Evolutionary conservation across 2,329 filamentous ascomycete species (phyloP).

Genomic region (Passalora sequoiae): DNA sequence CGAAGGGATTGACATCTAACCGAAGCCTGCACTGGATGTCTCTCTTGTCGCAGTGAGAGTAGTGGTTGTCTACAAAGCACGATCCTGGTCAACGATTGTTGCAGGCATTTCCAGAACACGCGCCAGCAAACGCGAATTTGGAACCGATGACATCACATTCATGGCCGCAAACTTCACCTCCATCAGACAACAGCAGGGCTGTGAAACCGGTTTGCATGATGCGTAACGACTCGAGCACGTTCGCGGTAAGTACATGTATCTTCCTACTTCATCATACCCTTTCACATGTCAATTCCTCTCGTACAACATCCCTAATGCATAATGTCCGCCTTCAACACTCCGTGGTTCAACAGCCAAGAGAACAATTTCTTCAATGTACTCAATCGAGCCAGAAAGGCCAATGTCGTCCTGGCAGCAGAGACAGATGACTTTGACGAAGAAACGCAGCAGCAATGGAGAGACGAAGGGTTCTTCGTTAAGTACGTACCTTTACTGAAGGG

Average conservation of each 20-base stretch:
- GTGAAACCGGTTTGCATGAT: slow-evolving; percentile 1
- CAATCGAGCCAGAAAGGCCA: slow-evolving; percentile 39
- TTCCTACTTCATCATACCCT: neutral
- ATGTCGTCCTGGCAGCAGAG: slow-evolving; percentile 49
- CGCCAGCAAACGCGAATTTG: too few species aligned
- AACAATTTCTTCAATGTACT: slow-evolving; percentile 33
- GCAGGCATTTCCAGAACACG: too few species aligned
- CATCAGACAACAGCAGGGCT: neutral
- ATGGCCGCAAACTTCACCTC: neutral
- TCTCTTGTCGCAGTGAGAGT: too few species aligned
- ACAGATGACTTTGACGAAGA: slow-evolving; percentile 53
- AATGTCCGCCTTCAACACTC: slow-evolving; percentile 31
- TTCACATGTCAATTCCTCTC: neutral
- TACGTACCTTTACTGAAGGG: slow-evolving; percentile 53
- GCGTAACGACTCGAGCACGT: too few species aligned
- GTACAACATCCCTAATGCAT: neutral
- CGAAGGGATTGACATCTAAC: too few species aligned
- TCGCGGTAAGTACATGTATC: neutral
- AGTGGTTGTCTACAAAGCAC: neutral
- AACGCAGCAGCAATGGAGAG: slow-evolving; percentile 51
- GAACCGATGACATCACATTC: neutral
- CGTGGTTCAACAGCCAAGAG: slow-evolving; percentile 31
- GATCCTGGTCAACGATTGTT: neutral
- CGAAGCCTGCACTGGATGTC: too few species aligned
- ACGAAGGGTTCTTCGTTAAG: slow-evolving; percentile 56